Evolutionary conservation across 768 basidiomycete genomes (phyloP), one percentile per base, ranked within the genome.

Genomic region (Trametes cubensis): DNA sequence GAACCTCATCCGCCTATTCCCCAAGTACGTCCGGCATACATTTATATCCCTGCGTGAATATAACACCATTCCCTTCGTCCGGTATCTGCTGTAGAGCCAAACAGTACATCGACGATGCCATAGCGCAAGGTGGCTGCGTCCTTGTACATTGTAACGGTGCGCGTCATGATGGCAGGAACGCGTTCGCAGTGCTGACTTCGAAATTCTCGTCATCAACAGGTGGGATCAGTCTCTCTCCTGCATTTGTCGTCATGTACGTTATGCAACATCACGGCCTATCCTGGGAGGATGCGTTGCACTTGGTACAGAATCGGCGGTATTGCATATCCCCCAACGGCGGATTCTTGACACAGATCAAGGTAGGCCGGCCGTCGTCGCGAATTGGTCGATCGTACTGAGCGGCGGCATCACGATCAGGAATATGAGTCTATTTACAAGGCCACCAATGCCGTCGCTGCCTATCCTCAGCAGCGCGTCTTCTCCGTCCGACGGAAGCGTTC

Each of bases 321-420:
- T 97, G 94, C 74, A 95, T 95, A 64, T 92, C 92, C 0, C 95
- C 94, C 13, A 94, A 96, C 68, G 87, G 89, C 15, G 94, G 93
- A 3, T 97, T 97, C 75, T 73, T 95, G 68, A 92, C 90, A 11
- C 94, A 96, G 73, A 89, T 96, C 71, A 95, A 96, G 83, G 92
- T 89, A 59, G 26, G 77, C 42, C 25, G 17, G 6, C 34, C 34
- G 2, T 34, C 5, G 34, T 34, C 10, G 34, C 34, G 34, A 34
- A 10, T 7, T 4, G 4, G 10, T 7, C 34, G 11, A 34, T 30
- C 34, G 34, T 34, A 34, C 34, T 34, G 6, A 34, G 34, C 34
- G 34, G 34, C 34, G 5, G 10, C 34, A 34, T 34, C 10, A 10
- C 11, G 6, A 51, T 13, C 67, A 95, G 93, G 94, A 95, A 78